Base-by-base conservation (phyloP, 306 rosid genomes). In the Quercus robur region DNA sequence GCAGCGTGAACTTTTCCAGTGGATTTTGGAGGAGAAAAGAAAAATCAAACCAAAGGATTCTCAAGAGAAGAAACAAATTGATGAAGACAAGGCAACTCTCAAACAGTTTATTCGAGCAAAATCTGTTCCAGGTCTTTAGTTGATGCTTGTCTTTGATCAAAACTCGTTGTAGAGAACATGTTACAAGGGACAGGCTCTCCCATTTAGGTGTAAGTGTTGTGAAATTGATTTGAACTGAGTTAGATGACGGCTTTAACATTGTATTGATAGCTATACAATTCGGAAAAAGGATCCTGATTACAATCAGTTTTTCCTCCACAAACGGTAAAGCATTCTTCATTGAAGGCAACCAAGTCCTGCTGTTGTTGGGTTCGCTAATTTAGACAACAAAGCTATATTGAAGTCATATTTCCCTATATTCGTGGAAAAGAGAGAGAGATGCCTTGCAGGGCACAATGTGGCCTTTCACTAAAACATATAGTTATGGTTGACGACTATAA, bases 21-120 rank as follows among this genome's bases (percentile, higher is more conserved):
- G 91, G 93, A 80, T 90, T 86, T 77, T 87, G 76, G 94, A 88
- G 70, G 93, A 89, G 85, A 90, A 86, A 82, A 86, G 90, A 74
- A 85, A 88, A 81, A 12, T 78, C 73, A 82, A 81, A 78, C 84
- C 94, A 30, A 88, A 77, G 80, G 75, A 87, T 71, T 79, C 21
- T 55, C 71, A 38, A 75, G 94, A 91, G 88, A 85, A 88, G 83
- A 88, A 84, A 68, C 84, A 75, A 80, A 83, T 82, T 74, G 91
- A 90, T 11, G 89, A 85, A 71, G 93, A 93, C 26, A 86, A 87
- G 81, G 84, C 86, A 67, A 72, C 86, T 71, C 88, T 87, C 76
- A 87, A 94, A 78, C 84, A 82, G 74, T 77, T 89, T 61, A 80
- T 91, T 75, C 83, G 85, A 57, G 81, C 86, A 54, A 56, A 87